Base-by-base conservation (phyloP, 1,139 yeast genomes). In the Sugiyamaella xylanicola region DNA sequence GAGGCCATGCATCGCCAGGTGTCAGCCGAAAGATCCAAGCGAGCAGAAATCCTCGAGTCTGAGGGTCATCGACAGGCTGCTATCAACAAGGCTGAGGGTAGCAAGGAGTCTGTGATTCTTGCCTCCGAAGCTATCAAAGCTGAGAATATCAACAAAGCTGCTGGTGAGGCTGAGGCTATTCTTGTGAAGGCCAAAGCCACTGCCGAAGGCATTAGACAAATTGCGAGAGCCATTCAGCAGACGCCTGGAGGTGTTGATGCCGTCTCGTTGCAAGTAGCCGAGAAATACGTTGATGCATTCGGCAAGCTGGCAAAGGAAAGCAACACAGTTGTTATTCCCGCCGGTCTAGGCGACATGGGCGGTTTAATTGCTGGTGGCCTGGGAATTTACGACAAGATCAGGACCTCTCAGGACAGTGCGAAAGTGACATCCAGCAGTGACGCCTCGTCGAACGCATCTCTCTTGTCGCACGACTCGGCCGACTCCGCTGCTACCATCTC, bases 1-100 rank as follows among this genome's bases (percentile, higher is more conserved):
- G 93, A 86, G 65, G 95, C 95, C 41, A 88, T 88, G 96, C 95
- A 88, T 71, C 81, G 93, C 68, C 95, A 87, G 72, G 96, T 89
- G 9, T 81, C 87, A 56, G 95, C 95, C 29, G 96, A 89, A 70
- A 77, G 96, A 64, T 84, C 92, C 49, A 88, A 88, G 71, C 77
- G 95, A 61, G 96, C 96, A 1, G 93, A 87, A 69, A 89, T 88
- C 62, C 78, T 88, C 69, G 96, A 88, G 67, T 84, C 91, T 51
- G 96, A 88, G 73, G 96, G 96, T 72, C 83, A 81, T 57, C 81
- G 92, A 68, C 91, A 86, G 67, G 77, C 89, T 32, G 85, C 81
- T 55, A 88, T 88, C 68, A 89, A 88, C 69, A 83, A 85, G 58
- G 92, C 95, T 56, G 95, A 88, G 71, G 95, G 95, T 71, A 85